phyloP scores from a whole-genome alignment of 352 stramenopile species.

The Globisporangium orthogonon region DNA sequence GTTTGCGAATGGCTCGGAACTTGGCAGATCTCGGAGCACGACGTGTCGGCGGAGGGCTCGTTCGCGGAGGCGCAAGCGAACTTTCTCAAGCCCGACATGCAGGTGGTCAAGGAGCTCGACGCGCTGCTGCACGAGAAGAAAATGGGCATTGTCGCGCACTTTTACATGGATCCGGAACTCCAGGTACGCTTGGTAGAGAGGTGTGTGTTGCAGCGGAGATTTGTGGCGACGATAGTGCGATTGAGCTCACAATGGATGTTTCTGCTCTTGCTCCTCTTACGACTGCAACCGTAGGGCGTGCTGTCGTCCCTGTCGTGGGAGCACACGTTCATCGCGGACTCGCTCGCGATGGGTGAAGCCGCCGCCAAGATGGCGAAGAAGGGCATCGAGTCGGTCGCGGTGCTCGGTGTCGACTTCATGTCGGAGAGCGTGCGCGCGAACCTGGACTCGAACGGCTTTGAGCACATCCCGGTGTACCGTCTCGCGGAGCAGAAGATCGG shows the following conservation, averaged over 20 bases:
- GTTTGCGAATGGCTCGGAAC: neutral
- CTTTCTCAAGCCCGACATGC: conserved; percentile 79
- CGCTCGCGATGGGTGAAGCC: conserved; percentile 96
- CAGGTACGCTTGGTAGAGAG: conserved; percentile 53
- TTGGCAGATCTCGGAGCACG: conserved; percentile 61
- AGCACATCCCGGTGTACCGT: conserved; percentile 93
- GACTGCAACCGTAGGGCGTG: conserved; percentile 32
- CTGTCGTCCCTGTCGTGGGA: conserved; percentile 81
- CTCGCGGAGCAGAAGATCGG: conserved; percentile 91
- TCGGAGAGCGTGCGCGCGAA: conserved; percentile 94
- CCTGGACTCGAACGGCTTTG: conserved; percentile 89
- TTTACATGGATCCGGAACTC: conserved; percentile 98
- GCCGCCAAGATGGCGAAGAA: conserved; percentile 92
- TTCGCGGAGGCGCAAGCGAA: conserved; percentile 87
- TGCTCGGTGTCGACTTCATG: conserved; percentile 98
- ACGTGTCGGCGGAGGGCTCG: conserved; percentile 72
- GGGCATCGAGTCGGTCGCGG: conserved; percentile 88
- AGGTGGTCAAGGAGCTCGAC: conserved; percentile 85
- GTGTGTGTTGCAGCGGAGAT: too few relatives aligned
- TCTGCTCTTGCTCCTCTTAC: neutral
- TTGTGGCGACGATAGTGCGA: neutral
- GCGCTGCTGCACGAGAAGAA: conserved; percentile 87
- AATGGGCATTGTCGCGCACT: conserved; percentile 96
- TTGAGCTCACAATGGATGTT: neutral
- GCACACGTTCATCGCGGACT: conserved; percentile 94